phyloP scores from a whole-genome alignment of 225 moss, liverwort and hornwort genomes.

The Asterella californica region DNA sequence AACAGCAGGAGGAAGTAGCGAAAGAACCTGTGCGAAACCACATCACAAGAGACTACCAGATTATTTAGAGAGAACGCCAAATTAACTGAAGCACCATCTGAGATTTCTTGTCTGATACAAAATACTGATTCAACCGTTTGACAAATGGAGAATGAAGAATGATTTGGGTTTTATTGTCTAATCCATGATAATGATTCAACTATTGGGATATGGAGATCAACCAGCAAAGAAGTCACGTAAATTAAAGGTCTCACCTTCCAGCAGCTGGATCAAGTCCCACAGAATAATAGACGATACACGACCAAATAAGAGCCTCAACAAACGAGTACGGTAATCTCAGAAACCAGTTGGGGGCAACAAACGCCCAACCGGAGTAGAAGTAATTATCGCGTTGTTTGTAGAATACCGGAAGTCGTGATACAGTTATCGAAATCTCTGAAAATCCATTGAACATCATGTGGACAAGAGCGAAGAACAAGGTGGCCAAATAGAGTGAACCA shows the following conservation, averaged over 20 bases:
- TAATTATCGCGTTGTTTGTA: conserved; percentile 52
- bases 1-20: conserved; percentile 68
- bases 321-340: conserved; percentile 46
- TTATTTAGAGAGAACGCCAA: not conserved
- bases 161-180: not conserved
- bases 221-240: not conserved
- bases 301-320: conserved; percentile 40
- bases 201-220: not conserved
- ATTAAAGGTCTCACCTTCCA: conserved; percentile 31
- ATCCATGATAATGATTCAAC: not conserved
- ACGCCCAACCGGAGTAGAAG: conserved; percentile 51
- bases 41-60: not conserved
- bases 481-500: conserved; percentile 34
- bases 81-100: too few relatives aligned
- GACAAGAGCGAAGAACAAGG: conserved; percentile 38
- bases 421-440: conserved; percentile 45
- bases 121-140: not conserved
- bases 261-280: conserved; percentile 44
- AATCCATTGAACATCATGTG: conserved; percentile 57
- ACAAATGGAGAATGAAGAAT: not conserved
- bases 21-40: conserved; percentile 56
- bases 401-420: conserved; percentile 41
- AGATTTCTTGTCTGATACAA: too few relatives aligned
- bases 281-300: conserved; percentile 33
- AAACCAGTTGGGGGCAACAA: conserved; percentile 42